phyloP scores from a whole-genome alignment of 108 stramenopile genomes.

The Nannochloropsis salina region DNA sequence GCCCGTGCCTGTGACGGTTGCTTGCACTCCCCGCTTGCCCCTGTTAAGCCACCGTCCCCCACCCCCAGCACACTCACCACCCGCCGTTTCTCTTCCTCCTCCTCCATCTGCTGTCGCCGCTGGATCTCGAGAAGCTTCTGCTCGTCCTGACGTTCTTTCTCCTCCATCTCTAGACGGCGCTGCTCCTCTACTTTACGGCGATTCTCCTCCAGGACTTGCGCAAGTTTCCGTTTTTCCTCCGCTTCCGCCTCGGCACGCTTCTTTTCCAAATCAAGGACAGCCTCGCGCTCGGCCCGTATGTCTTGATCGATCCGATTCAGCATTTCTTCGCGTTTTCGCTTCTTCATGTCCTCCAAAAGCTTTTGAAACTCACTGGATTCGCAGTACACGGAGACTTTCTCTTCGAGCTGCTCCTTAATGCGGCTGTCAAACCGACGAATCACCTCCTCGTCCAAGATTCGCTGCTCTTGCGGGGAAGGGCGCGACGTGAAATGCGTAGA shows the following conservation, averaged over 20 bases:
- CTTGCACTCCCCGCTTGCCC: neutral
- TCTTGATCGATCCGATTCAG: neutral
- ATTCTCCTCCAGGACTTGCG: neutral
- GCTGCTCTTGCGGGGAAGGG: neutral
- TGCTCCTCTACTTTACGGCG: conserved; percentile 10
- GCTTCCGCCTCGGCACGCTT: neutral
- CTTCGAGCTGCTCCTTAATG: neutral
- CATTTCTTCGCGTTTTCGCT: neutral
- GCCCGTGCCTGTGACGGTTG: neutral
- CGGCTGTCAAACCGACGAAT: conserved; percentile 14
- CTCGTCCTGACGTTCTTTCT: neutral
- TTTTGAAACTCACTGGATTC: neutral
- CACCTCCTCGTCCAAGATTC: neutral
- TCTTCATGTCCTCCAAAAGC: neutral
- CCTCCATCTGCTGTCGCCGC: neutral
- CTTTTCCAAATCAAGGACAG: neutral
- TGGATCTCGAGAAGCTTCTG: neutral
- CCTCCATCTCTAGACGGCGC: neutral
- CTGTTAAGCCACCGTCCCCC: neutral
- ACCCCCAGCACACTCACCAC: conserved; percentile 5
- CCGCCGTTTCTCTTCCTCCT: neutral
- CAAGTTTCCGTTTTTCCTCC: conserved; percentile 9
- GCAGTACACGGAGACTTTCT: conserved; percentile 2
- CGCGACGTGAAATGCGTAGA: neutral
- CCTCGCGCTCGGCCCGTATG: neutral